Conservation (phyloP, 2,329 filamentous ascomycete species). For the Cryphonectria parasitica region DNA sequence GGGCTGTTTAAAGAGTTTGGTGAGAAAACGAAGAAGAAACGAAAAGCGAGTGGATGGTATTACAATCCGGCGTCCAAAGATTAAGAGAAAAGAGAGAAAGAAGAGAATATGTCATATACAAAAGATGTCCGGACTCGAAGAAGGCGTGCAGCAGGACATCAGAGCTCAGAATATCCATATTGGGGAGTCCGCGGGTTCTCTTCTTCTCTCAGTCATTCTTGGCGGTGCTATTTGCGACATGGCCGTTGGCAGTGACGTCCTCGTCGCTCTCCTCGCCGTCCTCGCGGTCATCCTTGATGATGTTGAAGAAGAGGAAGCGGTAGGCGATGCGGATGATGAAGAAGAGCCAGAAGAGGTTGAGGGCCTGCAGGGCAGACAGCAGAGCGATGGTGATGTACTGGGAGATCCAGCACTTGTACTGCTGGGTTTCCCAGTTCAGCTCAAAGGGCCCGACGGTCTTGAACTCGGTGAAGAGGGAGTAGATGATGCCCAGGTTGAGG, state of each 20-base stretch:
- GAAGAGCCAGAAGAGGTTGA: slow-evolving; percentile 84
- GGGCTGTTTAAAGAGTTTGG: background rate
- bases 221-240: slow-evolving; percentile 32
- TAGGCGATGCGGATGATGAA: slow-evolving; percentile 77
- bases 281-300: slow-evolving; percentile 72
- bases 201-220: slow-evolving; percentile 23
- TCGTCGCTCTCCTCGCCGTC: slow-evolving; percentile 69
- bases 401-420: slow-evolving; percentile 76
- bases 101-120: background rate
- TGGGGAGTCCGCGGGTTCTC: background rate
- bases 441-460: slow-evolving; percentile 74
- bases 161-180: background rate
- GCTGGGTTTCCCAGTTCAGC: slow-evolving; percentile 74
- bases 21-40: background rate
- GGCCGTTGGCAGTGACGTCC: slow-evolving; percentile 39
- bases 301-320: slow-evolving; percentile 65
- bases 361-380: slow-evolving; percentile 68
- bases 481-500: slow-evolving; percentile 77
- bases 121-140: background rate
- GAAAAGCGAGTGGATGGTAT: slow-evolving; percentile 22
- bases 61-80: slow-evolving; percentile 17
- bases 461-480: slow-evolving; percentile 76
- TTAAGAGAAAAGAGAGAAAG: background rate
- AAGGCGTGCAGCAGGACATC: background rate
- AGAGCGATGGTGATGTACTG: slow-evolving; percentile 70